These are phyloP conservation scores for Tolypocladium tropicale DNA, from an alignment of 2,329 filamentous ascomycete genomes.

Conservation along the genomic window DNA sequence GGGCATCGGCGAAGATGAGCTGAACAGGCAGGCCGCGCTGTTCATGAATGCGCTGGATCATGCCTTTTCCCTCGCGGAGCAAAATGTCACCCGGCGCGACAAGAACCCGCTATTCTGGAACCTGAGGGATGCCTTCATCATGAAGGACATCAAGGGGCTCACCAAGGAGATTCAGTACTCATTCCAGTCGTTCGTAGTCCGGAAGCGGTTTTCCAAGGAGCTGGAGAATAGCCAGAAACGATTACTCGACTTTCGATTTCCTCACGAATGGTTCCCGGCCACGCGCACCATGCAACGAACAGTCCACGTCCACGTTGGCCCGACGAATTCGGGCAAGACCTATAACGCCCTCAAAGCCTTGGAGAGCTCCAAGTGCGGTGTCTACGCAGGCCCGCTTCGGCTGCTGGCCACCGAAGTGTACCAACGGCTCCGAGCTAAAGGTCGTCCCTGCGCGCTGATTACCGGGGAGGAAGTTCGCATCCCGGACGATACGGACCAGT, in stretches of 20 bases:
- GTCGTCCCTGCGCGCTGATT: slow-evolving; percentile 65
- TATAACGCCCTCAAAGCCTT: slow-evolving; percentile 84
- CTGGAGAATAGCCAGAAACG: slow-evolving; percentile 49
- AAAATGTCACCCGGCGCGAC: slow-evolving; percentile 23
- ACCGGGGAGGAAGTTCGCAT: slow-evolving; percentile 84
- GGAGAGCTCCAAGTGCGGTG: slow-evolving; percentile 62
- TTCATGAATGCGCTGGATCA: slow-evolving; percentile 35
- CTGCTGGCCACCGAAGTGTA: slow-evolving; percentile 93
- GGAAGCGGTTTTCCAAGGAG: slow-evolving; percentile 43
- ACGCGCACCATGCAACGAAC: slow-evolving; percentile 72
- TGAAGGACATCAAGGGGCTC: slow-evolving; percentile 39
- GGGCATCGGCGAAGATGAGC: slow-evolving; percentile 24
- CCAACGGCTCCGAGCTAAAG: slow-evolving; percentile 69
- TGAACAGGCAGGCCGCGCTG: slow-evolving; percentile 31
- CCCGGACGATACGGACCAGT: slow-evolving; percentile 44
- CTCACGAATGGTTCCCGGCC: slow-evolving; percentile 83
- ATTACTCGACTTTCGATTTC: slow-evolving; percentile 76
- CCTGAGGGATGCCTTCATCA: slow-evolving; percentile 50
- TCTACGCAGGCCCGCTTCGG: slow-evolving; percentile 85
- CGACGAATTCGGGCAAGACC: slow-evolving; percentile 97
- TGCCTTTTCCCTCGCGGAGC: slow-evolving; percentile 34
- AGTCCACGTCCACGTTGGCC: slow-evolving; percentile 87
- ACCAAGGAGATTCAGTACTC: slow-evolving; percentile 51
- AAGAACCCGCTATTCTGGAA: slow-evolving; percentile 47
- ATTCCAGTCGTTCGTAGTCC: slow-evolving; percentile 57